Evolutionary conservation across 805 yeast genomes (phyloP).

Genomic region (Metschnikowia lochheadii): DNA sequence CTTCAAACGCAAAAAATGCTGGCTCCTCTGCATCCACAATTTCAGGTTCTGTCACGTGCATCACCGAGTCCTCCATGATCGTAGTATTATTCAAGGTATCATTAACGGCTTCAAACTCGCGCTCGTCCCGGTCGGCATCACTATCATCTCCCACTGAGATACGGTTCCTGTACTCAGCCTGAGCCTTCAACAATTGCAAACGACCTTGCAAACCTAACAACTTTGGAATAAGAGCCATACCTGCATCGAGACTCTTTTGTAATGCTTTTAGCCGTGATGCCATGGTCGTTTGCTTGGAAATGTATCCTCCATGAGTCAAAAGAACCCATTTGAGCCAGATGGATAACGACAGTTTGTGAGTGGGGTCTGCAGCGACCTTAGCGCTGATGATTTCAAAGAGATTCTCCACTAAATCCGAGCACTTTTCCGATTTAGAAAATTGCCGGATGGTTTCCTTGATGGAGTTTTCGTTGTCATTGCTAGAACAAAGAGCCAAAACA

Average conservation of each 20-base stretch:
- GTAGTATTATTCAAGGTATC: conserved; percentile 20
- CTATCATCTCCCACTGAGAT: conserved; percentile 18
- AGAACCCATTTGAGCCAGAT: conserved; percentile 83
- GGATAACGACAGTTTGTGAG: conserved; percentile 26
- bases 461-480: conserved; percentile 27
- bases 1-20: background rate
- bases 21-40: background rate
- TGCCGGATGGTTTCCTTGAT: conserved; percentile 35
- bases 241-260: conserved; percentile 53
- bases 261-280: conserved; percentile 54
- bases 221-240: conserved; percentile 56
- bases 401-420: conserved; percentile 13
- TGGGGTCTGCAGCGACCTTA: conserved; percentile 27
- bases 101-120: conserved; percentile 15
- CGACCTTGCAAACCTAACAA: conserved; percentile 83
- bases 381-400: conserved; percentile 28
- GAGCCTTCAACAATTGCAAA: conserved; percentile 70
- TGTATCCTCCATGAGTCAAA: conserved; percentile 63
- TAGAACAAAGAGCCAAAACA: conserved; percentile 24
- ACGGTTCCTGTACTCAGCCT: conserved; percentile 58
- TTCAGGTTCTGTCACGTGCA: conserved; percentile 21
- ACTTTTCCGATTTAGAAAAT: conserved; percentile 32
- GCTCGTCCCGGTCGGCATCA: conserved; percentile 15
- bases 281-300: conserved; percentile 49
- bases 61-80: conserved; percentile 27